These are phyloP conservation scores for Lactifluus piperatus DNA, from an alignment of 768 basidiomycete genomes.

Conservation along the genomic window DNA sequence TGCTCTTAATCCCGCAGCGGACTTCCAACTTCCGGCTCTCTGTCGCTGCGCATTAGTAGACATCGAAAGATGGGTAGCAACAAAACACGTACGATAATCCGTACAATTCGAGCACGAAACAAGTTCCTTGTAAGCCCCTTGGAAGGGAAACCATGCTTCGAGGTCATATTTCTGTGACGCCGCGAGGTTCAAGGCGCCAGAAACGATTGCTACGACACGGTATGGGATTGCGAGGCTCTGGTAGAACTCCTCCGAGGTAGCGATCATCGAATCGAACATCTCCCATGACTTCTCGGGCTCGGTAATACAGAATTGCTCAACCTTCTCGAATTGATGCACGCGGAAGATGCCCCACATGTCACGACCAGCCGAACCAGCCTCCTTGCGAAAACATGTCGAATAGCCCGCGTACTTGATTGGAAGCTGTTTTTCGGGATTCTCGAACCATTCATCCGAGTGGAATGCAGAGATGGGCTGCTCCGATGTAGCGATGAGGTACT, in stretches of 20 bases:
- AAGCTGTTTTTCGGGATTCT: constrained; percentile 84
- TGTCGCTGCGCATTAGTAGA: constrained; percentile 28
- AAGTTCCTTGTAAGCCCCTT: constrained; percentile 91
- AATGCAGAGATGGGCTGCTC: constrained; percentile 97
- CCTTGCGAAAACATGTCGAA: constrained; percentile 98
- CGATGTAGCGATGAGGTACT: constrained; percentile 97
- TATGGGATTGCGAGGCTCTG: constrained; percentile 91
- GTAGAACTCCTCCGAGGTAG: constrained; percentile 88
- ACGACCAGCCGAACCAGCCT: constrained; percentile 93
- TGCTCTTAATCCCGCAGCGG: constrained; percentile 83
- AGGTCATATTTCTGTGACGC: constrained; percentile 96
- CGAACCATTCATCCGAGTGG: constrained; percentile 97
- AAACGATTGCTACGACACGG: constrained; percentile 89
- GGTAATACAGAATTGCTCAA: constrained; percentile 95
- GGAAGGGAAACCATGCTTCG: constrained; percentile 99
- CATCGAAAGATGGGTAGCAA: neutral
- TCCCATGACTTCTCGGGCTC: constrained; percentile 92
- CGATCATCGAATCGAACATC: constrained; percentile 88
- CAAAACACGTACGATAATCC: constrained; percentile 81
- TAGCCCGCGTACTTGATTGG: constrained; percentile 84
- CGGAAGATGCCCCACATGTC: constrained; percentile 99
- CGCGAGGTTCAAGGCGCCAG: constrained; percentile 92
- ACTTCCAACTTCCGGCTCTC: constrained; percentile 92
- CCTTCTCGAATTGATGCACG: constrained; percentile 98
- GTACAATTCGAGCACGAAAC: constrained; percentile 99